A percentile compares a stretch with the other conserved stretches of the same genome.
phyloP scores from a whole-genome alignment of 805 yeast genomes.

The Myxozyma udenii region DNA sequence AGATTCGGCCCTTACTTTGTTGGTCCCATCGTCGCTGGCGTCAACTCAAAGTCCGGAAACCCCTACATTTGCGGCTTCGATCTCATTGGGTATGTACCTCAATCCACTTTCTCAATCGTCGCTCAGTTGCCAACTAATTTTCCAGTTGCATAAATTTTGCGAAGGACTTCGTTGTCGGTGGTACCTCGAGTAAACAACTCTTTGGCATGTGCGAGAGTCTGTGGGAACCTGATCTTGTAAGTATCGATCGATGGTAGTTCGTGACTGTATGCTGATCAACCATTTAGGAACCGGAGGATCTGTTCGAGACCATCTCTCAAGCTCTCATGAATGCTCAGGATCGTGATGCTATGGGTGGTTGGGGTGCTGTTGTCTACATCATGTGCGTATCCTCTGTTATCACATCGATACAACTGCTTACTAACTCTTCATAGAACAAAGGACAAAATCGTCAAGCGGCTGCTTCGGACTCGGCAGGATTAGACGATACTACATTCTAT shows the following conservation, averaged over 20 bases:
- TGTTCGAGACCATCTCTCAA: conserved; percentile 93
- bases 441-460: conserved; percentile 83
- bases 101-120: not conserved
- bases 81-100: conserved; percentile 60
- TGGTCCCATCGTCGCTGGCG: conserved; percentile 95
- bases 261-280: not conserved
- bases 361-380: conserved; percentile 96
- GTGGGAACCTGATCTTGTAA: conserved; percentile 76
- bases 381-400: conserved; percentile 39
- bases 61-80: conserved; percentile 97
- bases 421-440: conserved; percentile 48
- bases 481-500: conserved; percentile 39
- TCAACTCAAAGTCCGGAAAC: conserved; percentile 71
- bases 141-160: conserved; percentile 79
- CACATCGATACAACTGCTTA: not conserved
- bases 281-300: conserved; percentile 73
- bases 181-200: conserved; percentile 94
- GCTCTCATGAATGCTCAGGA: conserved; percentile 91
- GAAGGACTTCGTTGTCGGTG: conserved; percentile 89
- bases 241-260: not conserved
- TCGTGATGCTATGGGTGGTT: conserved; percentile 95
- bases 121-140: not conserved
- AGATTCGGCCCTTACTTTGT: conserved; percentile 85
- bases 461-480: conserved; percentile 94
- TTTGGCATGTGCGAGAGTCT: conserved; percentile 98